Percentiles rank a stretch among this genome's conserved stretches.
Evolutionary conservation across 2,329 filamentous ascomycete genomes (phyloP).

Genomic region (Kalmusia sp.): DNA sequence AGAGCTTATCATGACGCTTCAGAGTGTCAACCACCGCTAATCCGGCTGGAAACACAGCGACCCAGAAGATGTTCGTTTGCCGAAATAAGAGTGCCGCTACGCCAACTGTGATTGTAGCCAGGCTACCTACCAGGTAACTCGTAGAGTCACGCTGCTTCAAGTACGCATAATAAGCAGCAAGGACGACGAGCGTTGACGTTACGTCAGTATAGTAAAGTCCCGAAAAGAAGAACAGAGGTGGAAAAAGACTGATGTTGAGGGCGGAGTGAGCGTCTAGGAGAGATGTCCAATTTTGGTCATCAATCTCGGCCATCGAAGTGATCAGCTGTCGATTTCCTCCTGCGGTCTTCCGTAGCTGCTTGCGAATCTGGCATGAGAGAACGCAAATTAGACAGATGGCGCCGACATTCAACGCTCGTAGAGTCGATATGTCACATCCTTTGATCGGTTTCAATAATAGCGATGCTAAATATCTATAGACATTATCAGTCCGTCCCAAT

Average conservation of each 20-base stretch:
- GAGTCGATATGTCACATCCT: slow-evolving; percentile 48
- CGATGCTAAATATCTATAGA: slow-evolving; percentile 50
- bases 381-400: slow-evolving; percentile 47
- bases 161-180: slow-evolving; percentile 69
- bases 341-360: slow-evolving; percentile 19
- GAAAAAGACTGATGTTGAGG: slow-evolving; percentile 84
- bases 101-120: slow-evolving; percentile 60
- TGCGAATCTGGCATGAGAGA: slow-evolving; percentile 33
- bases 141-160: slow-evolving; percentile 33
- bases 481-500: slow-evolving; percentile 41
- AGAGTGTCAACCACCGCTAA: slow-evolving; percentile 40
- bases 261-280: slow-evolving; percentile 64
- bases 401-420: slow-evolving; percentile 49
- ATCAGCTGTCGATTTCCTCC: too few species aligned
- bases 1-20: slow-evolving; percentile 23
- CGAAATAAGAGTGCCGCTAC: slow-evolving; percentile 75
- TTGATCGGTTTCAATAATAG: slow-evolving; percentile 46
- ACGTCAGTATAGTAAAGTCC: slow-evolving; percentile 95
- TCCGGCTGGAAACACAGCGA: slow-evolving; percentile 76
- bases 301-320: too few species aligned
- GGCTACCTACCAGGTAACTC: slow-evolving; percentile 19
- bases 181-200: slow-evolving; percentile 76
- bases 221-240: slow-evolving; percentile 94
- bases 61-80: slow-evolving; percentile 98
- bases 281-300: slow-evolving; percentile 36